A percentile compares a stretch with the other conserved stretches of the same genome.
Conservation (phyloP, 2,329 filamentous ascomycete genomes). For the Phoma sp. region DNA sequence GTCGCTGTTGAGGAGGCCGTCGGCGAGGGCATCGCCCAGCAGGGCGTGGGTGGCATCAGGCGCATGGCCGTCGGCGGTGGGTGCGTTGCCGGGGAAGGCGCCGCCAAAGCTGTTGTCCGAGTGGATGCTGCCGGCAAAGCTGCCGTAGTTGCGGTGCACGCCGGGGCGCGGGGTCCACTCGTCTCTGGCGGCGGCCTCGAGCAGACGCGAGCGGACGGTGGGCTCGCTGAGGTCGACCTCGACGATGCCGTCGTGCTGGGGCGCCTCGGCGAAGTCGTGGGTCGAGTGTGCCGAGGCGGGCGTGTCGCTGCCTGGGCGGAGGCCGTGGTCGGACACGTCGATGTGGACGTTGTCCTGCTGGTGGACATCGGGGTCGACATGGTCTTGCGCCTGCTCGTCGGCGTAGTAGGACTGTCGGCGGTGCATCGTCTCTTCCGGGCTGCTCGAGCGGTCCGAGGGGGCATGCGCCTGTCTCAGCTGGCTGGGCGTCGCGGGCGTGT, state of each 20-base stretch:
- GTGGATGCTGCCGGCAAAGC: slow-evolving; percentile 60
- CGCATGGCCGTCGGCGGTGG: slow-evolving; percentile 34
- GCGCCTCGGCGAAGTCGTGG: background rate
- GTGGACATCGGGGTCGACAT: too few relatives aligned
- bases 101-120: slow-evolving; percentile 50
- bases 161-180: slow-evolving; percentile 59
- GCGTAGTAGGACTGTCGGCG: slow-evolving; percentile 26
- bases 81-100: slow-evolving; percentile 42
- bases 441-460: slow-evolving; percentile 50
- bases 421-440: slow-evolving; percentile 51
- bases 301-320: slow-evolving; percentile 40
- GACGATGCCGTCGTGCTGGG: slow-evolving; percentile 26
- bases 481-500: slow-evolving; percentile 47
- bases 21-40: slow-evolving; percentile 52
- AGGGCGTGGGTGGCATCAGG: slow-evolving; percentile 47
- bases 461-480: slow-evolving; percentile 52
- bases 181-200: slow-evolving; percentile 48
- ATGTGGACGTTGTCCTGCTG: slow-evolving; percentile 16
- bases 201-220: slow-evolving; percentile 48
- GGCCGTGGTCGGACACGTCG: slow-evolving; percentile 36
- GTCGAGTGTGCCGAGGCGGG: slow-evolving; percentile 30
- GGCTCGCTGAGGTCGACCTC: slow-evolving; percentile 39
- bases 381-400: slow-evolving; percentile 16
- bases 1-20: slow-evolving; percentile 50
- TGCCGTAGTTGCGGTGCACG: slow-evolving; percentile 60